Percentiles rank a stretch among this genome's conserved stretches.
Evolutionary conservation across 352 stramenopile species (phyloP).

Genomic region (Thalassiosira exigua): DNA sequence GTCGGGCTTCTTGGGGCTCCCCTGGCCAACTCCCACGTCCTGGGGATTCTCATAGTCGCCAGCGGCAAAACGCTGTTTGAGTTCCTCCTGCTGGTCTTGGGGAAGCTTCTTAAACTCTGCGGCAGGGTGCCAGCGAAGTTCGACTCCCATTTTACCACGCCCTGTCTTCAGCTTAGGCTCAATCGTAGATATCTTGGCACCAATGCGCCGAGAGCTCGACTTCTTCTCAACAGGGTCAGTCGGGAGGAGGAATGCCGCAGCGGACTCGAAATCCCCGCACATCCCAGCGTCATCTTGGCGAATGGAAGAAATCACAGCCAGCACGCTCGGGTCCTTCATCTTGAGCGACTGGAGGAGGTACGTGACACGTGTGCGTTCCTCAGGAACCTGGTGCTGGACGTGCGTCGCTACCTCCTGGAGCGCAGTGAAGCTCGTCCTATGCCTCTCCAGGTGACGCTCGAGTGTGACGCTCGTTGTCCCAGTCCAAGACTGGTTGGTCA

Average conservation of each 20-base stretch:
- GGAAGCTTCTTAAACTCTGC: constrained; percentile 20
- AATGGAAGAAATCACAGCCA: constrained; percentile 20
- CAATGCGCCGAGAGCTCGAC: not conserved
- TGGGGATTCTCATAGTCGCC: not conserved
- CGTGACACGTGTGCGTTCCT: constrained; percentile 24
- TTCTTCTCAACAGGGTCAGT: constrained; percentile 21
- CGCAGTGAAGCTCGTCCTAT: constrained; percentile 4
- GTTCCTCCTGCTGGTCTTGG: constrained; percentile 15
- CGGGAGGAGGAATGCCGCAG: constrained; percentile 19
- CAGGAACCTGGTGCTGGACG: constrained; percentile 23
- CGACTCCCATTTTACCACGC: constrained; percentile 26
- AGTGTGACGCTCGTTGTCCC: constrained; percentile 25
- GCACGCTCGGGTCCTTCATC: constrained; percentile 16
- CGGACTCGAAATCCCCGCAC: constrained; percentile 2
- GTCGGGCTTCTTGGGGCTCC: not conserved
- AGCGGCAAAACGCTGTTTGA: constrained; percentile 11
- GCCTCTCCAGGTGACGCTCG: constrained; percentile 11
- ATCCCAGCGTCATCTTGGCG: constrained; percentile 23
- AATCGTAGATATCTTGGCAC: not conserved
- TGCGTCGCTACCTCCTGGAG: not conserved
- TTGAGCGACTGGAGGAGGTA: constrained; percentile 34
- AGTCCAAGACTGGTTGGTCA: constrained; percentile 25
- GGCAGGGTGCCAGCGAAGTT: constrained; percentile 32
- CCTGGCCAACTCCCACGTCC: not conserved
- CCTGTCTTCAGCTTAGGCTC: not conserved